Evolutionary conservation across 345 rosid species (phyloP), one percentile per base, ranked within the genome.

Genomic region (Populus euphratica): DNA sequence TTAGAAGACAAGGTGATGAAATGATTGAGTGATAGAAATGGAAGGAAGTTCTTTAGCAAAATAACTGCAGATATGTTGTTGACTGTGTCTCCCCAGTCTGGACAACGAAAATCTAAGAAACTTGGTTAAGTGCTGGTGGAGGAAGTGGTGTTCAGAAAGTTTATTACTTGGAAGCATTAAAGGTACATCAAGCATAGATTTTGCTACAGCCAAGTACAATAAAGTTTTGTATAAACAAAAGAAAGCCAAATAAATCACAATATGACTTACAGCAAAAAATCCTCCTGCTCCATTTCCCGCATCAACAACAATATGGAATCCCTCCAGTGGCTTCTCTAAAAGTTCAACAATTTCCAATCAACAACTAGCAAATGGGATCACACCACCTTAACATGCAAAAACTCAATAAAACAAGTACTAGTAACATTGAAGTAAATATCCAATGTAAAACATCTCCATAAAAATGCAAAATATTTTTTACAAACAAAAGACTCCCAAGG

Each of bases 231-330:
- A 68, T 35, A 38, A 68, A 35, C 2, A 66, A 31, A 21, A 49
- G n/a, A 52, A 52, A 35, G 17, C n/a, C 49, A 76, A 36, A 76
- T 1, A 38, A 38, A 69, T 16, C 63, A 39, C 29, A 78, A 73
- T 54, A 49, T 33, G 79, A 87, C 98, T 92, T 85, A 93, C 98
- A 10, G 97, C 92, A 73, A 96, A 96, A 86, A 92, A 96, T 29
- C 98, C 99, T 81, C 98, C 98, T 54, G 98, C 97, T 81, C 99
- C 99, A 88, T 96, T 93, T 86, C 99, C 99, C 39, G 98, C 99
- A 86, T 96, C 99, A 74, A 96, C 99, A 84, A 96, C 87, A 47
- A 93, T 86, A 78, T 92, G 99, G 87, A 96, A 96, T 68, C 98
- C 99, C 81, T 91, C 97, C 86, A 96, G 82, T 54, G 99, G 99